phyloP scores from a whole-genome alignment of 768 basidiomycete genomes.

The Amanita inopinata region DNA sequence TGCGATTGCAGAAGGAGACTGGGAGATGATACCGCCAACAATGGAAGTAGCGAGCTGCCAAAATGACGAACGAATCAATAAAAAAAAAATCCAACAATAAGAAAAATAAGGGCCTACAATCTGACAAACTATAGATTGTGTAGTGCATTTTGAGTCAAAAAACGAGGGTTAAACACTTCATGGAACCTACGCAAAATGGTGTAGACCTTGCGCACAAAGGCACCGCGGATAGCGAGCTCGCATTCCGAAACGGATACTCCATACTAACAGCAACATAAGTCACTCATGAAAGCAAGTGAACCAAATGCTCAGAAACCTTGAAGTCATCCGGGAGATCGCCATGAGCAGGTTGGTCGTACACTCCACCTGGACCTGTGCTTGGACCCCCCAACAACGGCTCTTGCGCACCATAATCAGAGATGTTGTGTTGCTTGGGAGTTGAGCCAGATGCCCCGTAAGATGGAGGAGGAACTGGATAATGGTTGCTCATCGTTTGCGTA shows the following conservation, averaged over 20 bases:
- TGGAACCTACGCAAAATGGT: slow-evolving; percentile 74
- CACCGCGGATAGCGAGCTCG: slow-evolving; percentile 66
- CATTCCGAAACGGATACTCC: slow-evolving; percentile 75
- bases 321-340: slow-evolving; percentile 89
- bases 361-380: slow-evolving; percentile 33
- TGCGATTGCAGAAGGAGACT: slow-evolving; percentile 43
- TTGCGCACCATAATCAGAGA: slow-evolving; percentile 23
- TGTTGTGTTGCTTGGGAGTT: slow-evolving; percentile 21
- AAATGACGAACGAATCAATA: background rate
- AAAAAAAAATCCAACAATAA: slow-evolving; percentile 1
- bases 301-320: slow-evolving; percentile 42
- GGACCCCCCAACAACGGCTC: slow-evolving; percentile 54
- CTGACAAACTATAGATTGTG: slow-evolving; percentile 44
- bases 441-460: slow-evolving; percentile 39
- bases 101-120: slow-evolving; percentile 54
- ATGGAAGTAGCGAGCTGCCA: slow-evolving; percentile 61
- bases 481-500: slow-evolving; percentile 39
- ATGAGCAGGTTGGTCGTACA: slow-evolving; percentile 62
- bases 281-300: background rate
- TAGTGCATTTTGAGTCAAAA: background rate
- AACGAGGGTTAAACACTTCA: slow-evolving; percentile 3
- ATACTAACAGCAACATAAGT: slow-evolving; percentile 38
- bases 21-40: slow-evolving; percentile 64
- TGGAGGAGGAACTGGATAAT: slow-evolving; percentile 54
- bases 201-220: slow-evolving; percentile 89